These are phyloP conservation scores for Scedosporium minutisporum DNA, from an alignment of 2,329 filamentous ascomycete species.

Conservation along the genomic window DNA sequence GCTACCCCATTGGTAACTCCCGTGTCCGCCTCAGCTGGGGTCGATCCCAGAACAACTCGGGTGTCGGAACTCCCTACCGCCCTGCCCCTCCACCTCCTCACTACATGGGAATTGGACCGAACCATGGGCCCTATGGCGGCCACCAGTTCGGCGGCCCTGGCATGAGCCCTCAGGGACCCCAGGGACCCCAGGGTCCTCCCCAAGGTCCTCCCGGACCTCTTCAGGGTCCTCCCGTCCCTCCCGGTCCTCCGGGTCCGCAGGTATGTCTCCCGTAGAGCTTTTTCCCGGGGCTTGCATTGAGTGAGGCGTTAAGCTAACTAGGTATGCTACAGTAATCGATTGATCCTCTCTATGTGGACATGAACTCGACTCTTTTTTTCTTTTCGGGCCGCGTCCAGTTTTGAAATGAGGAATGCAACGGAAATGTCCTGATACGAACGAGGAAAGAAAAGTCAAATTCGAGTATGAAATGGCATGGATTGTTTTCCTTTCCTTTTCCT, in stretches of 20 bases:
- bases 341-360: not conserved
- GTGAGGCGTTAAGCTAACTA: not conserved
- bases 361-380: not conserved
- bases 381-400: not conserved
- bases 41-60: constrained; percentile 97
- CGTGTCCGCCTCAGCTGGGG: constrained; percentile 97
- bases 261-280: constrained; percentile 14
- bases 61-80: constrained; percentile 92
- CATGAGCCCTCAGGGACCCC: constrained; percentile 32
- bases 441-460: constrained; percentile 7
- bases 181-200: constrained; percentile 24
- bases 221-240: constrained; percentile 27
- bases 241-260: constrained; percentile 24
- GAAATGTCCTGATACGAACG: constrained; percentile 2
- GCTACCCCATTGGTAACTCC: constrained; percentile 97
- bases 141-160: constrained; percentile 37
- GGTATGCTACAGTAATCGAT: not conserved
- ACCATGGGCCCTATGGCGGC: constrained; percentile 34
- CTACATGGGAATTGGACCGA: constrained; percentile 40
- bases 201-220: constrained; percentile 26
- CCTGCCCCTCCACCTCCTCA: constrained; percentile 65
- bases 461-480: constrained; percentile 6
- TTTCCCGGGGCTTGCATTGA: too few species aligned
- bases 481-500: constrained; percentile 2
- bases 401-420: constrained; percentile 6